These are phyloP conservation scores for Trichosporon sp. DNA, from an alignment of 1,284 basidiomycete genomes.

Conservation along the genomic window DNA sequence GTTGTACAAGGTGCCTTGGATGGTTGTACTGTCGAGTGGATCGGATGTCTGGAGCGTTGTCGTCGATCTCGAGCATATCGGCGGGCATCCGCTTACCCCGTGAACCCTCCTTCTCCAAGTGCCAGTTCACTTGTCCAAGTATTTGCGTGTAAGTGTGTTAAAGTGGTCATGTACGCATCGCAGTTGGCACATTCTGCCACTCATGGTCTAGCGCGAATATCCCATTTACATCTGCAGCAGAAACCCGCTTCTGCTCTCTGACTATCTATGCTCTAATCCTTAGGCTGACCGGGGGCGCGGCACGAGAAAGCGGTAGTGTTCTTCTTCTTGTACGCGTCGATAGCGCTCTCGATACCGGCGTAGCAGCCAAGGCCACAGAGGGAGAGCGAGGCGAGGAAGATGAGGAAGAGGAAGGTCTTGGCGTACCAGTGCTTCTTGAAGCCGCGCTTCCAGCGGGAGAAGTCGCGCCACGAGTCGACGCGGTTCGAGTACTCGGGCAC, in stretches of 20 bases:
- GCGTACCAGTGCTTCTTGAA: constrained; percentile 18
- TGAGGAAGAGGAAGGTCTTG: constrained; percentile 11
- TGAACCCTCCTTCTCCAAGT: no score
- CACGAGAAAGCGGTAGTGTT: constrained; percentile 14
- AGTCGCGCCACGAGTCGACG: constrained; percentile 15
- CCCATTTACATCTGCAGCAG: neutral
- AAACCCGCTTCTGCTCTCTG: neutral
- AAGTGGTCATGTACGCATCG: no score
- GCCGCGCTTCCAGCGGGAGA: constrained; percentile 18
- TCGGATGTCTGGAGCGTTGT: no score
- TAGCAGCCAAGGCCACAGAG: constrained; percentile 16
- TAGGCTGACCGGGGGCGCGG: constrained; percentile 13
- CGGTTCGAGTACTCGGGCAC: constrained; percentile 15
- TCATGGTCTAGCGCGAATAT: neutral
- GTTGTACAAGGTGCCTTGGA: no score
- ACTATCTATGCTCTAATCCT: neutral
- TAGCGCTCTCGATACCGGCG: constrained; percentile 16
- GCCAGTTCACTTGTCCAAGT: no score
- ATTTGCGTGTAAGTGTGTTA: no score
- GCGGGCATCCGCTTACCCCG: no score
- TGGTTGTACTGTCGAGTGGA: no score
- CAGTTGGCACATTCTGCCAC: no score
- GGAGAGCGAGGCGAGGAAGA: constrained; percentile 10
- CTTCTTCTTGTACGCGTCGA: constrained; percentile 4
- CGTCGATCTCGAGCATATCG: no score